Evolutionary conservation across 345 rosid genomes (phyloP).

Genomic region (Salix udensis): DNA sequence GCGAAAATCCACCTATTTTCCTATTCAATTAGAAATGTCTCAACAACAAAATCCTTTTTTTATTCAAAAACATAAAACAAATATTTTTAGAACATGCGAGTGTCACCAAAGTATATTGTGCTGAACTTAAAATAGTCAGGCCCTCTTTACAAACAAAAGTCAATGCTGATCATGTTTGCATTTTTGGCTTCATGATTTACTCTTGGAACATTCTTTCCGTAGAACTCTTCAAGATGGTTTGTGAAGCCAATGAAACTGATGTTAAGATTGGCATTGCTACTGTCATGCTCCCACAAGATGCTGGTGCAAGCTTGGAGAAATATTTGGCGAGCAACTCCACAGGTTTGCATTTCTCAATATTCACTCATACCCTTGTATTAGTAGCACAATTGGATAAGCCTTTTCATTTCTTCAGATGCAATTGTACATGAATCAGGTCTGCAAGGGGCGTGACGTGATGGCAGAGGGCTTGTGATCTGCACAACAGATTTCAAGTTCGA

Average conservation of each 20-base stretch:
- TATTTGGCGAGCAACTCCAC: slow-evolving; percentile 27
- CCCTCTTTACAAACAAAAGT: neutral
- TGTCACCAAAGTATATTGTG: neutral
- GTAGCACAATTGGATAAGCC: neutral
- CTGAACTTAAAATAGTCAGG: neutral
- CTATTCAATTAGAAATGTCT: neutral
- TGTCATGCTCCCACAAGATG: slow-evolving; percentile 95
- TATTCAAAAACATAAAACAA: neutral
- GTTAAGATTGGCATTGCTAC: slow-evolving; percentile 66
- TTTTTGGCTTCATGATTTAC: slow-evolving; percentile 10
- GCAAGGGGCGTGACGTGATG: too few species aligned
- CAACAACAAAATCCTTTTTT: neutral
- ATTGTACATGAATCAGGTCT: neutral
- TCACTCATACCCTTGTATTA: neutral
- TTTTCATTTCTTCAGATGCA: slow-evolving; percentile 12
- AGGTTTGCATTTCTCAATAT: slow-evolving; percentile 36
- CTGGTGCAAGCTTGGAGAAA: slow-evolving; percentile 55
- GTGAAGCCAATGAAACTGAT: slow-evolving; percentile 67
- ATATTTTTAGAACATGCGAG: neutral
- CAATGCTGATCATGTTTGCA: neutral
- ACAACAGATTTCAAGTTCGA: too few species aligned
- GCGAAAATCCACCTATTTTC: neutral
- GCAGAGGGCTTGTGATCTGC: too few species aligned
- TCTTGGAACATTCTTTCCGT: slow-evolving; percentile 24
- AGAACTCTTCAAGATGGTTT: slow-evolving; percentile 98